Base-by-base conservation (phyloP, 495 filamentous ascomycete genomes). In the Penicillium nucicola region DNA sequence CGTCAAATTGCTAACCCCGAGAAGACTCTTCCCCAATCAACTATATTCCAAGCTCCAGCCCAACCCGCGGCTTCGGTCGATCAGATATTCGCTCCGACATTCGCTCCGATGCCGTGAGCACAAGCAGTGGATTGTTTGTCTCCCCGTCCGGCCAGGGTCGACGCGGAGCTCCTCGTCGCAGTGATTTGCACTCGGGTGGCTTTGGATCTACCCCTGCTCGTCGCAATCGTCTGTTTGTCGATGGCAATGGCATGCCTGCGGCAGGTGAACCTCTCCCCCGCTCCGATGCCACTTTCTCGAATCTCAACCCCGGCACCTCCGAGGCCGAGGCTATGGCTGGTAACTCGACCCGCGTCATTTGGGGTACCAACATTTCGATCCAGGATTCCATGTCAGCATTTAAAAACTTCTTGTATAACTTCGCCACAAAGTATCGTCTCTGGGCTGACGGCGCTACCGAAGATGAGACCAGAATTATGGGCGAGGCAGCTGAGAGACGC, bases 281-380 rank as follows among this genome's bases (percentile, higher is more conserved):
- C 11, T 95, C 90, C 1, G 90, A 95, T 66, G 86, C 89, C 4
- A 91, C 92, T 0, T 97, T 95, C 66, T 88, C 89, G 0, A 93
- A 95, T 62, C 66, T 89, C 50, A 84, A 96, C 58, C 90, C 89
- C 2, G 84, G 83, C 46, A 97, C 95, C 10, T 95, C 91, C 1
- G 93, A 99, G 64, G 91, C 90, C 0, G 87, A 97, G 61, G 86
- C 81, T 2, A 84, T 96, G 43, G 90, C 88, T 36, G 90, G 91
- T 9, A 79, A 76, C 51, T 88, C 85, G 33, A 86, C 85, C 39
- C 80, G 87, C 49, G 83, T 95, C 33, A 92, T 99, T 50, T 99
- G 95, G 95, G 93, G 95, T 62, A 97, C 93, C 39, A 97, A 96
- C 41, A 87, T 99, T 48, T 95, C 92, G 1, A 85, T 97, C 35